These are phyloP conservation scores for Phytopythium cucurbitacearum DNA, from an alignment of 352 stramenopile species.

Conservation along the genomic window DNA sequence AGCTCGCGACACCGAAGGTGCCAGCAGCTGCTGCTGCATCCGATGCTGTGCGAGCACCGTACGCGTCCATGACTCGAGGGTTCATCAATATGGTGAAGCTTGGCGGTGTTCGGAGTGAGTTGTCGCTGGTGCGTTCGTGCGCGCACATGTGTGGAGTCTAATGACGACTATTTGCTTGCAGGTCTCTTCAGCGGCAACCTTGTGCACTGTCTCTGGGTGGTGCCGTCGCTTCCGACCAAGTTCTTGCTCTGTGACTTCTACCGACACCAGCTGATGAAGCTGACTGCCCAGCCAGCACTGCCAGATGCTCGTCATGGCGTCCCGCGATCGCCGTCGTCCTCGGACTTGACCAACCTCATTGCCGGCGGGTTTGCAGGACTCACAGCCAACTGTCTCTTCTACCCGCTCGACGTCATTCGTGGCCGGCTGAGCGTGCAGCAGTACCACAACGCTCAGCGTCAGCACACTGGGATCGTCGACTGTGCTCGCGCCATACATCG, in stretches of 20 bases:
- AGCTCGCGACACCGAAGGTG: conserved; percentile 29
- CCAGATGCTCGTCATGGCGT: background rate
- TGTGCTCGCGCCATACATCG: conserved; percentile 46
- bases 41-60: conserved; percentile 16
- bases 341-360: conserved; percentile 52
- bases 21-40: too few relatives aligned
- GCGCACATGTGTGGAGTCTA: background rate
- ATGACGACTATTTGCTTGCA: conserved; percentile 6
- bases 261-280: conserved; percentile 36
- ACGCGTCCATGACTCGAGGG: conserved; percentile 41
- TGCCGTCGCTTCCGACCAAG: conserved; percentile 79
- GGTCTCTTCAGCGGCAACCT: conserved; percentile 78
- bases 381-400: conserved; percentile 65
- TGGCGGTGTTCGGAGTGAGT: conserved; percentile 40
- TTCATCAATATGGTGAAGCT: conserved; percentile 72
- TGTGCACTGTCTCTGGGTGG: conserved; percentile 73
- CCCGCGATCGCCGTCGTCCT: conserved; percentile 4
- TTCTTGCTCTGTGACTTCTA: conserved; percentile 74
- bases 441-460: conserved; percentile 36
- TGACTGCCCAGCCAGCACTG: conserved; percentile 10
- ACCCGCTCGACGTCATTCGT: conserved; percentile 75
- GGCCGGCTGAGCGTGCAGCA: conserved; percentile 72
- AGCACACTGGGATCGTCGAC: conserved; percentile 46
- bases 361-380: conserved; percentile 63
- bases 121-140: background rate